phyloP scores from a whole-genome alignment of 2,329 filamentous ascomycete genomes.

The Metarhizium rileyi region DNA sequence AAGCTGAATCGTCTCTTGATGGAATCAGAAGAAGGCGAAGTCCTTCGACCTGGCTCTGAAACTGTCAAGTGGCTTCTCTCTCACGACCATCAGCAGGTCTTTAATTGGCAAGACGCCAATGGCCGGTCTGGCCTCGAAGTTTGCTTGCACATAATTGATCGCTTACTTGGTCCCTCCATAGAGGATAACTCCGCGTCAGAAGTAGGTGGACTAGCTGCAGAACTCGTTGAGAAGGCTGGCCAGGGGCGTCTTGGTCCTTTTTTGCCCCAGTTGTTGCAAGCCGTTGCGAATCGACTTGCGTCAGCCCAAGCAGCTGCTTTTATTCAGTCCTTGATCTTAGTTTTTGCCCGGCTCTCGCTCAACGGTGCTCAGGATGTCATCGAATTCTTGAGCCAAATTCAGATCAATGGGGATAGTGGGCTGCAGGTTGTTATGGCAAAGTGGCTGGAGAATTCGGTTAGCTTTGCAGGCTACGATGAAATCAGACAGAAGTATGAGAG shows the following conservation, averaged over 20 bases:
- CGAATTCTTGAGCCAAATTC: slow-evolving; percentile 77
- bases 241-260: slow-evolving; percentile 85
- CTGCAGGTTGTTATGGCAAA: slow-evolving; percentile 83
- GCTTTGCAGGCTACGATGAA: slow-evolving; percentile 96
- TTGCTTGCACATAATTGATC: slow-evolving; percentile 83
- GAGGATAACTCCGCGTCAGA: slow-evolving; percentile 93
- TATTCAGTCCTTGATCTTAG: slow-evolving; percentile 90
- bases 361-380: slow-evolving; percentile 82
- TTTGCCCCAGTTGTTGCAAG: slow-evolving; percentile 76
- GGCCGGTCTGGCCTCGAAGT: slow-evolving; percentile 81
- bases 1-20: slow-evolving; percentile 78
- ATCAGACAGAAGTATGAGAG: slow-evolving; percentile 80
- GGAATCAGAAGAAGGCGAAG: slow-evolving; percentile 74
- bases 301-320: slow-evolving; percentile 78
- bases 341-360: slow-evolving; percentile 85
- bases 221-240: slow-evolving; percentile 91
- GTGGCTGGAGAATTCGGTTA: slow-evolving; percentile 95
- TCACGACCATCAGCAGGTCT: slow-evolving; percentile 83
- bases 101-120: slow-evolving; percentile 72
- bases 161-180: slow-evolving; percentile 72
- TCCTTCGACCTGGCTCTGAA: slow-evolving; percentile 78
- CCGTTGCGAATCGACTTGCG: slow-evolving; percentile 75
- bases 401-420: slow-evolving; percentile 72
- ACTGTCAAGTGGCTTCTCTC: slow-evolving; percentile 81
- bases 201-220: slow-evolving; percentile 86